phyloP scores from a whole-genome alignment of 805 yeast species.

The Yarrowia deformans region DNA sequence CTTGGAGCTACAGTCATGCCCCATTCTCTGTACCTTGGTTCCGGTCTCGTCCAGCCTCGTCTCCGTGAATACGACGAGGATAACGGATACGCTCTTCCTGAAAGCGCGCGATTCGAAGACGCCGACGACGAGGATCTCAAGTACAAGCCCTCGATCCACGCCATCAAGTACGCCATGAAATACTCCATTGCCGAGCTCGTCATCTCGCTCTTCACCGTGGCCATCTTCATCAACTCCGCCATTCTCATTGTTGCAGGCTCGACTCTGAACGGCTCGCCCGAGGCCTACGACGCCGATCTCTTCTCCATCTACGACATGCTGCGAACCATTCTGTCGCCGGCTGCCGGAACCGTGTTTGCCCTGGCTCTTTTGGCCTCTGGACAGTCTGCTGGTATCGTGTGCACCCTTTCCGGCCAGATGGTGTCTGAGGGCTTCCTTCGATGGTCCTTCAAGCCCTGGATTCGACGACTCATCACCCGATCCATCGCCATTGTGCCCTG shows the following conservation, averaged over 20 bases:
- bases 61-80: slow-evolving; percentile 73
- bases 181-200: slow-evolving; percentile 84
- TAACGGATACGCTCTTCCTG: slow-evolving; percentile 55
- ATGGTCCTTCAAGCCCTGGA: slow-evolving; percentile 83
- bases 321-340: slow-evolving; percentile 71
- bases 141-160: slow-evolving; percentile 78
- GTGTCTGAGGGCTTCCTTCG: slow-evolving; percentile 87
- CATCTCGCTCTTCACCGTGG: slow-evolving; percentile 82
- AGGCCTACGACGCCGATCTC: slow-evolving; percentile 79
- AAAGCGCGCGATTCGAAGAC: slow-evolving; percentile 42
- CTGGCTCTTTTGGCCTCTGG: slow-evolving; percentile 88
- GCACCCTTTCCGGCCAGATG: slow-evolving; percentile 93
- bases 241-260: slow-evolving; percentile 92
- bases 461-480: slow-evolving; percentile 79
- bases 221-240: slow-evolving; percentile 90
- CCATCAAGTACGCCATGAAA: slow-evolving; percentile 78
- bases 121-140: slow-evolving; percentile 41
- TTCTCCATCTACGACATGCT: slow-evolving; percentile 79
- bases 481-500: slow-evolving; percentile 88
- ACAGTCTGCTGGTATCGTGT: slow-evolving; percentile 94
- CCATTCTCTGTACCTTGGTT: slow-evolving; percentile 82
- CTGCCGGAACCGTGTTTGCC: slow-evolving; percentile 90
- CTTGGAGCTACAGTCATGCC: slow-evolving; percentile 97
- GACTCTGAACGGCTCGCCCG: slow-evolving; percentile 67
- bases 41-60: slow-evolving; percentile 87